phyloP scores from a whole-genome alignment of 2,329 filamentous ascomycete genomes.

The Chaetomiaceae sp. region DNA sequence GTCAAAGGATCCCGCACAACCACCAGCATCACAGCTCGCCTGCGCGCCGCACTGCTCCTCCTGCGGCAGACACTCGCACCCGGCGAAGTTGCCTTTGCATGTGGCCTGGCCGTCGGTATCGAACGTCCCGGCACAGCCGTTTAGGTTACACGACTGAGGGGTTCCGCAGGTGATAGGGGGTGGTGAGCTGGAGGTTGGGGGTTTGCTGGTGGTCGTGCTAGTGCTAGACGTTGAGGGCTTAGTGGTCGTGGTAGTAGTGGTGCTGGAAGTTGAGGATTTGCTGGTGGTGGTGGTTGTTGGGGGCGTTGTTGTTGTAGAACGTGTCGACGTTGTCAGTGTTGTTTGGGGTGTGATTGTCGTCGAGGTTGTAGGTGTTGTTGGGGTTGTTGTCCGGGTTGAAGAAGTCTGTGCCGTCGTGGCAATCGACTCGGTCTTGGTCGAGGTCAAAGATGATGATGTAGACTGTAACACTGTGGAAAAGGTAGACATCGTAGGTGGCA shows the following conservation, averaged over 20 bases:
- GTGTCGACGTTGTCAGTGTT: not conserved
- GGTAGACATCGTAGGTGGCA: not conserved
- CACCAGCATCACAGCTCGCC: not conserved
- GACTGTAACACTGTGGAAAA: not conserved
- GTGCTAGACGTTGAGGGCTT: not conserved
- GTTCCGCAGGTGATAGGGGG: not conserved
- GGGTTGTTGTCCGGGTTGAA: not conserved
- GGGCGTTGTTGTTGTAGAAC: too few species aligned
- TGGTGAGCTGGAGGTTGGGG: not conserved
- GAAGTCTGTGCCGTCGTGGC: not conserved
- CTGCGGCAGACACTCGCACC: not conserved
- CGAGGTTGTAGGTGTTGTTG: too few species aligned
- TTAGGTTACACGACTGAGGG: not conserved
- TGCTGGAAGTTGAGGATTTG: too few species aligned
- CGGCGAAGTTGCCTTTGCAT: not conserved
- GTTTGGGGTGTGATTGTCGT: not conserved
- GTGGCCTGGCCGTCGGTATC: not conserved
- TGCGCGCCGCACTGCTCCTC: slow-evolving; percentile 2
- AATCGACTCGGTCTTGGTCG: too few species aligned
- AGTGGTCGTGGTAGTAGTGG: too few species aligned
- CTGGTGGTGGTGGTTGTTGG: too few species aligned
- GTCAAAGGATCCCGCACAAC: slow-evolving; percentile 1
- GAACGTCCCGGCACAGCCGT: not conserved
- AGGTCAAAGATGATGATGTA: too few species aligned
- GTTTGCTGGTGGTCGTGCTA: not conserved